phyloP scores from a whole-genome alignment of 2,329 filamentous ascomycete genomes.

The Fusarium drepaniforme region DNA sequence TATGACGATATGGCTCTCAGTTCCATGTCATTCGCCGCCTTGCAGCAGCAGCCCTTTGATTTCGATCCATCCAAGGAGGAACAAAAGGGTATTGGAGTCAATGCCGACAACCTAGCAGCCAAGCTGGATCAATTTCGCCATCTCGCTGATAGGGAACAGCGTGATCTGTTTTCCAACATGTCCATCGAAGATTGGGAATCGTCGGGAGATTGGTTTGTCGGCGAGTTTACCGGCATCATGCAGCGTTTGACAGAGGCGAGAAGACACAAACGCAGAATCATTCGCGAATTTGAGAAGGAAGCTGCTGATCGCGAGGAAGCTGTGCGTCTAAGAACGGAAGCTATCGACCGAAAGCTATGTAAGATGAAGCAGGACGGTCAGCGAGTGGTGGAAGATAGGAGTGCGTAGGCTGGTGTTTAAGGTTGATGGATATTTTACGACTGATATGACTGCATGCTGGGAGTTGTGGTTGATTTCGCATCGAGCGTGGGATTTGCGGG shows the following conservation, averaged over 20 bases:
- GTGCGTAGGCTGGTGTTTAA: conserved; percentile 19
- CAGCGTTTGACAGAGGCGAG: conserved; percentile 61
- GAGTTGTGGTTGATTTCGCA: conserved; percentile 37
- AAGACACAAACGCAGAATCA: conserved; percentile 61
- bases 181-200: conserved; percentile 69
- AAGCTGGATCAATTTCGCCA: conserved; percentile 64
- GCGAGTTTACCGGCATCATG: conserved; percentile 64
- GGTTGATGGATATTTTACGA: conserved; percentile 34
- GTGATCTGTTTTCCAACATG: conserved; percentile 65
- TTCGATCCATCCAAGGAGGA: conserved; percentile 64
- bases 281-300: conserved; percentile 66
- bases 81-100: conserved; percentile 50
- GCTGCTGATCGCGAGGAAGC: conserved; percentile 66
- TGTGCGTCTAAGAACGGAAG: conserved; percentile 64
- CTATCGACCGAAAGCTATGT: conserved; percentile 66
- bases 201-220: conserved; percentile 71
- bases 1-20: conserved; percentile 69
- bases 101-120: conserved; percentile 58
- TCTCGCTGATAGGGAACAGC: conserved; percentile 60
- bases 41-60: conserved; percentile 67
- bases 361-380: conserved; percentile 69
- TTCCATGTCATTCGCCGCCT: conserved; percentile 64
- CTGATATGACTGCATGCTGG: conserved; percentile 43
- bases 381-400: conserved; percentile 63
- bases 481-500: conserved; percentile 23